These are phyloP conservation scores for Astraeus odoratus DNA, from an alignment of 768 basidiomycete species.

Conservation along the genomic window DNA sequence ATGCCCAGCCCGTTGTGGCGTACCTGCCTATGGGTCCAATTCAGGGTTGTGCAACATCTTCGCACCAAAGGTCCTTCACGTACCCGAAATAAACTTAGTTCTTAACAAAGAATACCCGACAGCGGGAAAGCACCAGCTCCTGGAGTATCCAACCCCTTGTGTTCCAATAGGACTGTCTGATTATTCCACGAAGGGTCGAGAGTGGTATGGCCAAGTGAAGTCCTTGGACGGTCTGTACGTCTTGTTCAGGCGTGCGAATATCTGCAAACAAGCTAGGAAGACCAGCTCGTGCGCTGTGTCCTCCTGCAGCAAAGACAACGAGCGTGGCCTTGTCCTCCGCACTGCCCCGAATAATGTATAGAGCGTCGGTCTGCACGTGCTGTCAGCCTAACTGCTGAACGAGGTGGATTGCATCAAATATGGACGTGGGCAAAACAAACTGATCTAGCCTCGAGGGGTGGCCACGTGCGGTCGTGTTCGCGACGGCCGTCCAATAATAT, in stretches of 20 bases:
- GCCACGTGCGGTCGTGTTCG: too few species aligned
- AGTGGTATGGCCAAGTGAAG: slow-evolving; percentile 17
- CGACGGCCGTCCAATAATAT: too few species aligned
- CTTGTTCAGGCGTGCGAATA: slow-evolving; percentile 11
- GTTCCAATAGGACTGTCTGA: slow-evolving; percentile 10
- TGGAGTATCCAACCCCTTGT: slow-evolving; percentile 22
- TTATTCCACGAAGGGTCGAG: slow-evolving; percentile 4
- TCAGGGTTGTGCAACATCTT: slow-evolving; percentile 10
- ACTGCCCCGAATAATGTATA: slow-evolving; percentile 20
- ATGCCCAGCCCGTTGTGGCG: neutral
- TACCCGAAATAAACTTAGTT: slow-evolving; percentile 19
- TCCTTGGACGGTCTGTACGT: slow-evolving; percentile 14
- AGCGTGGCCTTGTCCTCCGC: slow-evolving; percentile 15
- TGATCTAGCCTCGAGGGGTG: slow-evolving; percentile 4
- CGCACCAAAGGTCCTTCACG: slow-evolving; percentile 14
- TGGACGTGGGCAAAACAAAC: slow-evolving; percentile 10
- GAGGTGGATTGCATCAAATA: slow-evolving; percentile 15
- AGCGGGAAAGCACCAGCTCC: slow-evolving; percentile 14
- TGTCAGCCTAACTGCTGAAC: slow-evolving; percentile 13
- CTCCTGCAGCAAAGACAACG: slow-evolving; percentile 15
- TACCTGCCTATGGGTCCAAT: neutral
- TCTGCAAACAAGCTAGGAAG: slow-evolving; percentile 8
- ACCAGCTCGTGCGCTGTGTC: slow-evolving; percentile 5
- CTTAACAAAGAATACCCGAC: slow-evolving; percentile 15
- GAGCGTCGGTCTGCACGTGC: slow-evolving; percentile 20